Percentiles rank a stretch among this genome's conserved stretches.
Conservation (phyloP, 225 moss, liverwort and hornwort genomes). For the Sphagnum contortum region DNA sequence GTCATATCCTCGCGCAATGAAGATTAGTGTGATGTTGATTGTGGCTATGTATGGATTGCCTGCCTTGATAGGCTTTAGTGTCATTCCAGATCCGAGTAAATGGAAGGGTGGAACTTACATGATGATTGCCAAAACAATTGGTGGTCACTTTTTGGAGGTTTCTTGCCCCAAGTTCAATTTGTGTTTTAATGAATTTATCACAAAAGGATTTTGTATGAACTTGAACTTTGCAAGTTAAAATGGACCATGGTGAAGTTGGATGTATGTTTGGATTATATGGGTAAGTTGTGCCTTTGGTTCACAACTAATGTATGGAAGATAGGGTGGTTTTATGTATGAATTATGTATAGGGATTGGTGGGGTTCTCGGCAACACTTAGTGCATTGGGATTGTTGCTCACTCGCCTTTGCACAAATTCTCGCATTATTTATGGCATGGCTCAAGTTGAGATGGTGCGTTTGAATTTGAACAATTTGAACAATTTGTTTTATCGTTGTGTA, state of each 20-base stretch:
- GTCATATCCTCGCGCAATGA: conserved; percentile 51
- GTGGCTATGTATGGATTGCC: conserved; percentile 29
- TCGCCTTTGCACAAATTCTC: conserved; percentile 47
- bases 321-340: background rate
- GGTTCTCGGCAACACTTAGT: conserved; percentile 41
- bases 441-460: conserved; percentile 61
- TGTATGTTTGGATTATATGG: too few relatives aligned
- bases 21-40: conserved; percentile 16
- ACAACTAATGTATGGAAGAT: too few relatives aligned
- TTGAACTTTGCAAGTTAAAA: too few relatives aligned
- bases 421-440: conserved; percentile 88
- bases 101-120: conserved; percentile 42
- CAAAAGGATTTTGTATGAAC: too few relatives aligned
- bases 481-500: background rate
- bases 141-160: conserved; percentile 59
- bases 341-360: conserved; percentile 47
- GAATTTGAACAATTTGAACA: background rate
- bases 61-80: conserved; percentile 37
- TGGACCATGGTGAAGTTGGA: too few relatives aligned
- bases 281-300: background rate
- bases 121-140: conserved; percentile 36
- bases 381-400: conserved; percentile 59
- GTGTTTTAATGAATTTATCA: too few relatives aligned
- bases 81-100: conserved; percentile 23
- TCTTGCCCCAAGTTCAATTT: background rate